Evolutionary conservation across 495 filamentous ascomycete genomes (phyloP).

Genomic region (Penicillium maclennaniae): DNA sequence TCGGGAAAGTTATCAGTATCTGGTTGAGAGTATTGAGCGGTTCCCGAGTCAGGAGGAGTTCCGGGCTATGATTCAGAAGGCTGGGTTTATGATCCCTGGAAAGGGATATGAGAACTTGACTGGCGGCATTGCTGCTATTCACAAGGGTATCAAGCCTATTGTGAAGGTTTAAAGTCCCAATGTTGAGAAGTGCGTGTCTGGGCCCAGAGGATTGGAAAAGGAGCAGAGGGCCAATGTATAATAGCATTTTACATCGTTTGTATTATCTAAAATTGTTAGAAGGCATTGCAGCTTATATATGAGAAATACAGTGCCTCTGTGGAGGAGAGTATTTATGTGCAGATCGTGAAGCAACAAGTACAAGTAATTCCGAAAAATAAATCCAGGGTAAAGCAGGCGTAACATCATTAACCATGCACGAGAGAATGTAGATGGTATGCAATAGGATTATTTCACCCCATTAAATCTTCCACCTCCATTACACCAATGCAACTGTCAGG

Average conservation of each 20-base stretch:
- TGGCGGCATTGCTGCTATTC: conserved; percentile 88
- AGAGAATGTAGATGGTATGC: conserved; percentile 8
- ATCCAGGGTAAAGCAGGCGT: conserved; percentile 10
- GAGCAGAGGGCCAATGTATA: neutral
- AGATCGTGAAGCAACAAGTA: neutral
- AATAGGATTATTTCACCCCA: too few species aligned
- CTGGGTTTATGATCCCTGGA: conserved; percentile 81
- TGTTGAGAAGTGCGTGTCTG: neutral
- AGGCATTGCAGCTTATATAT: neutral
- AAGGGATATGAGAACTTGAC: conserved; percentile 84
- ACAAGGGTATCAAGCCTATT: conserved; percentile 91
- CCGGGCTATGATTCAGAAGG: conserved; percentile 78
- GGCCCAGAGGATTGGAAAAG: neutral
- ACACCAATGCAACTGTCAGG: conserved; percentile 30
- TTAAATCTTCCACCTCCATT: conserved; percentile 36
- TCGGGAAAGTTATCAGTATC: conserved; percentile 93
- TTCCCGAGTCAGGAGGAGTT: conserved; percentile 87
- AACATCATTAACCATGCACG: conserved; percentile 19
- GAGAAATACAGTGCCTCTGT: neutral
- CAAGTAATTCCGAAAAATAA: conserved; percentile 1
- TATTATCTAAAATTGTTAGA: neutral
- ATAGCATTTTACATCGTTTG: conserved; percentile 1
- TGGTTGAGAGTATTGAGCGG: conserved; percentile 94
- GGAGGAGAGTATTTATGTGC: neutral
- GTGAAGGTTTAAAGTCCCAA: conserved; percentile 8